Conservation (phyloP, 164 flowering plant genomes). For the Vitis labrusca region DNA sequence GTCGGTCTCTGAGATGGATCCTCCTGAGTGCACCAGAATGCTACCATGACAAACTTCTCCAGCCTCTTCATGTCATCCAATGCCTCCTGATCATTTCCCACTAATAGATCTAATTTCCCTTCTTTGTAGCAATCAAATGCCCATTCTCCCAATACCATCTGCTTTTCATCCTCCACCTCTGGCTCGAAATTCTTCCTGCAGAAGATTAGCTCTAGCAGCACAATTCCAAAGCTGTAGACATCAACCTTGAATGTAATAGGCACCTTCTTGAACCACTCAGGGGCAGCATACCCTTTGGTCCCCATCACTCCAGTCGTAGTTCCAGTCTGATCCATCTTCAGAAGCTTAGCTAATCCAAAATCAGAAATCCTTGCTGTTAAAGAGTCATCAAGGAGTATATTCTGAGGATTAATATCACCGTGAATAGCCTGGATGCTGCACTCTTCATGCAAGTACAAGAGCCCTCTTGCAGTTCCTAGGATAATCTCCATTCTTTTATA, state of each 20-base stretch:
- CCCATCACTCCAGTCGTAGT: constrained; percentile 22
- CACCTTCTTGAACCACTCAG: constrained; percentile 23
- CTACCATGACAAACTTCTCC: constrained; percentile 11
- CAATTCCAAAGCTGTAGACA: constrained; percentile 28
- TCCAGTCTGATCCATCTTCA: constrained; percentile 15
- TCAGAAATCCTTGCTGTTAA: constrained; percentile 16
- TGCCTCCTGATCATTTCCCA: constrained; percentile 13
- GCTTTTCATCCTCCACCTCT: not conserved
- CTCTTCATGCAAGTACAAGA: constrained; percentile 19
- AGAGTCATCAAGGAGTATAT: constrained; percentile 20
- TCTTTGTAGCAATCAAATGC: constrained; percentile 19
- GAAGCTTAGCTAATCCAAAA: constrained; percentile 21
- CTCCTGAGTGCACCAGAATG: constrained; percentile 34
- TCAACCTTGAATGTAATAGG: constrained; percentile 25
- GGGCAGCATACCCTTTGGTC: constrained; percentile 22
- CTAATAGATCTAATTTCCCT: not conserved
- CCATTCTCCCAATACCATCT: constrained; percentile 13
- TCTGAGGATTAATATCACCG: constrained; percentile 23
- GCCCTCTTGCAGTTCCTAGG: constrained; percentile 11
- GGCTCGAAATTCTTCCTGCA: constrained; percentile 1
- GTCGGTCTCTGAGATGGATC: constrained; percentile 29
- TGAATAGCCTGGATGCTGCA: constrained; percentile 16
- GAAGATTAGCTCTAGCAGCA: constrained; percentile 27
- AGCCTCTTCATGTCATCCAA: constrained; percentile 1
- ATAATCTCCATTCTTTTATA: constrained; percentile 5